Percentiles rank a stretch among this genome's conserved stretches.
Evolutionary conservation across 495 filamentous ascomycete species (phyloP).

Genomic region (Astrothelium macrocarpum): DNA sequence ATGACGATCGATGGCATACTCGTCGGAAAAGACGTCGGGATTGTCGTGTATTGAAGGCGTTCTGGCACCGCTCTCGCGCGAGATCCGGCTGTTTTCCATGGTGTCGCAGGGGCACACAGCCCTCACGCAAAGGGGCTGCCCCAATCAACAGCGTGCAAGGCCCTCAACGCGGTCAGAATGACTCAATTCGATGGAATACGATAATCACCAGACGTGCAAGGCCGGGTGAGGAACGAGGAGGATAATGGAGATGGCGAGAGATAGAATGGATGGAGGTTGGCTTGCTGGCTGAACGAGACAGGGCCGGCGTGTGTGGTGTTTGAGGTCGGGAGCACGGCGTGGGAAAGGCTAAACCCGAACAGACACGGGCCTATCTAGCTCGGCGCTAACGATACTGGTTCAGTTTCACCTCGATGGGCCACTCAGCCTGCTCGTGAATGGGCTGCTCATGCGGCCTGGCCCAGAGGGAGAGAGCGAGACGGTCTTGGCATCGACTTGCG

Average conservation of each 20-base stretch:
- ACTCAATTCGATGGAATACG: background rate
- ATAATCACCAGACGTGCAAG: background rate
- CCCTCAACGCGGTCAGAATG: background rate
- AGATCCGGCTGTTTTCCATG: conserved; percentile 14
- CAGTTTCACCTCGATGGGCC: background rate
- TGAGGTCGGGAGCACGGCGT: background rate
- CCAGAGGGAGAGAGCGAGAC: too few relatives aligned
- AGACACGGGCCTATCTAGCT: background rate
- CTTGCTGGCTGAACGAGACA: background rate
- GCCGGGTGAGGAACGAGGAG: background rate
- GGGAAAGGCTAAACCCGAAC: background rate
- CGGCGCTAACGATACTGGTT: background rate
- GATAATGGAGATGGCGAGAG: background rate
- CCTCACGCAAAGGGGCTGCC: background rate
- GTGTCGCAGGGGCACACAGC: background rate
- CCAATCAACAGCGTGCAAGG: background rate
- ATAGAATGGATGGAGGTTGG: background rate
- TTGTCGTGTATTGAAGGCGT: conserved; percentile 18
- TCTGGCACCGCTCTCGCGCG: conserved; percentile 13
- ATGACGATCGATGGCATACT: conserved; percentile 28
- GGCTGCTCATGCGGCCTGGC: background rate
- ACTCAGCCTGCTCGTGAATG: background rate
- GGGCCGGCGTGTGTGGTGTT: background rate
- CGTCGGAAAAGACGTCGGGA: conserved; percentile 34
- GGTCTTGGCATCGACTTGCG: background rate